Conservation (phyloP, 2,329 filamentous ascomycete genomes). For the Sporothrix globosa region DNA sequence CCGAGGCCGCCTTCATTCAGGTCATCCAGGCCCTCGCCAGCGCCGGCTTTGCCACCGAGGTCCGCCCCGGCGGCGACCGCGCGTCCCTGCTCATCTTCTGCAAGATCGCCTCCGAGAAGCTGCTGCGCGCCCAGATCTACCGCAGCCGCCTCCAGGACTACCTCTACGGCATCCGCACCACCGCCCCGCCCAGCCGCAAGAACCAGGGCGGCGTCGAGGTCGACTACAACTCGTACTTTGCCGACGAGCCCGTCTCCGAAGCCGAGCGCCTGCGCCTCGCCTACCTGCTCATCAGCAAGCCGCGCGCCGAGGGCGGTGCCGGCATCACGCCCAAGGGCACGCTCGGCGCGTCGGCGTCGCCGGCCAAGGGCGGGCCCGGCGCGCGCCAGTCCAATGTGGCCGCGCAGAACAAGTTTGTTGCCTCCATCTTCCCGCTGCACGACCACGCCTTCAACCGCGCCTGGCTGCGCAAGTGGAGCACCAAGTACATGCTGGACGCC, state of each 20-base stretch:
- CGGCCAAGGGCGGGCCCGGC: background rate
- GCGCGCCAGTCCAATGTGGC: constrained; percentile 59
- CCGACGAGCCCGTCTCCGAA: constrained; percentile 77
- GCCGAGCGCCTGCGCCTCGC: constrained; percentile 87
- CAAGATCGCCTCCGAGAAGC: constrained; percentile 73
- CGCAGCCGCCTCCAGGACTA: constrained; percentile 89
- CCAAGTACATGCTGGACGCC: constrained; percentile 68
- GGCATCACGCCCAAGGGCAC: constrained; percentile 60
- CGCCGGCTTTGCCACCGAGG: constrained; percentile 85
- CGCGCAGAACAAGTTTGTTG: constrained; percentile 61
- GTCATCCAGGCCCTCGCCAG: constrained; percentile 74
- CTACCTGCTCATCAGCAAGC: constrained; percentile 79
- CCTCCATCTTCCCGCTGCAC: constrained; percentile 77
- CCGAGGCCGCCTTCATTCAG: constrained; percentile 74
- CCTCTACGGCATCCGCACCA: constrained; percentile 82
- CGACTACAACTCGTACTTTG: constrained; percentile 67
- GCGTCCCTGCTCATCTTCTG: constrained; percentile 81
- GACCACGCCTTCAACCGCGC: constrained; percentile 73
- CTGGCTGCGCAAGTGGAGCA: constrained; percentile 76
- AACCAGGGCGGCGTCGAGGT: constrained; percentile 50
- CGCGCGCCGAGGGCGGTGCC: constrained; percentile 74
- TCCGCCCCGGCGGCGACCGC: constrained; percentile 72
- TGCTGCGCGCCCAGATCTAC: constrained; percentile 80
- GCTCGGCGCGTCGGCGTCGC: constrained; percentile 34
- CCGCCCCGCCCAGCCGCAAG: constrained; percentile 58